A percentile compares a stretch with the other conserved stretches of the same genome.
Evolutionary conservation across 2,329 filamentous ascomycete species (phyloP).

Genomic region (Exophiala sp.): DNA sequence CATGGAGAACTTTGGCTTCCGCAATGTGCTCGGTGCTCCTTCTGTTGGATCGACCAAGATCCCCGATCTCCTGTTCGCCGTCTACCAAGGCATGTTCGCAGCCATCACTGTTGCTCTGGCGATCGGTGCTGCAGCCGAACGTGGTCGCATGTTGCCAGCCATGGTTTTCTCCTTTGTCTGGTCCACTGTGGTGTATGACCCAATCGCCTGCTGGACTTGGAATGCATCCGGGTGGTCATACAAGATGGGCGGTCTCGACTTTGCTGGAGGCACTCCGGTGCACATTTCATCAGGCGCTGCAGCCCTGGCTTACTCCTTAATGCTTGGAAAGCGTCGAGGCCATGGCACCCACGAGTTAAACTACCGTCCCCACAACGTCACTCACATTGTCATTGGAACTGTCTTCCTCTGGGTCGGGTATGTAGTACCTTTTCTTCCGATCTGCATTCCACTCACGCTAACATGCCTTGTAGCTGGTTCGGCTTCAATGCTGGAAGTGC

Average conservation of each 20-base stretch:
- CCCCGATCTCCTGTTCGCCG: conserved; percentile 76
- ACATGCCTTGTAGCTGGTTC: conserved; percentile 61
- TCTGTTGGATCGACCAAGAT: conserved; percentile 67
- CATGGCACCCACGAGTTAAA: conserved; percentile 73
- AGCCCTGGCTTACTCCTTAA: conserved; percentile 82
- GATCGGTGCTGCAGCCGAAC: conserved; percentile 76
- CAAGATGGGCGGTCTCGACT: conserved; percentile 75
- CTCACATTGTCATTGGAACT: conserved; percentile 84
- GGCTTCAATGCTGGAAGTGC: conserved; percentile 89
- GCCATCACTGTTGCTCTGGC: conserved; percentile 65
- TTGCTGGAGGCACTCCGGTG: conserved; percentile 83
- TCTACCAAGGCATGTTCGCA: conserved; percentile 77
- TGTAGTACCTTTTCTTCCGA: background rate
- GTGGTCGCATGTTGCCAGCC: conserved; percentile 80
- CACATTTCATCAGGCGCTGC: conserved; percentile 62
- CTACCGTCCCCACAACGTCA: conserved; percentile 79
- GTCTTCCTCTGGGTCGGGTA: conserved; percentile 85
- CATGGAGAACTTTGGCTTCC: conserved; percentile 72
- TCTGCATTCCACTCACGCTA: conserved; percentile 34
- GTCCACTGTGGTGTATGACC: conserved; percentile 84
- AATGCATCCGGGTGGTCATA: conserved; percentile 75
- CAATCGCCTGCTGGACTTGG: conserved; percentile 94
- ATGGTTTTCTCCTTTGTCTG: conserved; percentile 91
- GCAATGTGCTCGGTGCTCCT: conserved; percentile 65
- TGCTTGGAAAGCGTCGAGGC: conserved; percentile 74